Base-by-base conservation (phyloP, 1,284 basidiomycete species). In the Veloboletus limbatus region DNA sequence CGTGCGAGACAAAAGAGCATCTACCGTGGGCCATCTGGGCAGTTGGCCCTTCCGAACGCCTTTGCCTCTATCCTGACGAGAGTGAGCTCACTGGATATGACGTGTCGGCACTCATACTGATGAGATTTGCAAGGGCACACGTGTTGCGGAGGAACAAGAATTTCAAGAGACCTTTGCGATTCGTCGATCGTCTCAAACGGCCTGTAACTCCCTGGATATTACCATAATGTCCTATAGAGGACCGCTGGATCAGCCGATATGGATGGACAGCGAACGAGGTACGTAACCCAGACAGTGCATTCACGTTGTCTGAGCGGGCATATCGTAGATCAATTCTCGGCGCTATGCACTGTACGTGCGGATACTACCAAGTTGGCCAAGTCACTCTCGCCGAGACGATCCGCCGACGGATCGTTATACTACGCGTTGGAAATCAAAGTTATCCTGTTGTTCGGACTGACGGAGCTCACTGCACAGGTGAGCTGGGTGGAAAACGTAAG, bases 381-480 rank as follows among this genome's bases (percentile, higher is more conserved):
- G 35, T 52, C 47, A 32, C 50, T 62, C 18, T 22, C 46, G 3
- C 48, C 52, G 8, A 53, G 24, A 37, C 53, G 50, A 6, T 45
- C 61, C 0, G n/a, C 51, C 0, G 54, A 60, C 2, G 54, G 52
- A 8, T 34, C 43, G 16, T 4, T 47, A 17, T 74, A 73, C 45
- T 74, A 69, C 36, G 38, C 48, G 6, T 43, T 72, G 13, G 50
- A 62, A 1, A 70, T 67, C 47, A 67, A 71, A 13, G 54, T 77
- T 4, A 57, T 76, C 14, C 49, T 77, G 26, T 52, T 72, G 10
- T 72, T 77, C 37, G 76, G 75, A 5, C 50, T 73, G 35, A 74
- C 76, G 0, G 75, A 77, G 52, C 59, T 76, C 42, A 69, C 66
- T 41, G 75, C 75, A 0, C 70, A 74, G 42, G 52, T 77, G 27